These are phyloP conservation scores for Fragaria vesca DNA, from an alignment of 306 rosid species.

Conservation along the genomic window DNA sequence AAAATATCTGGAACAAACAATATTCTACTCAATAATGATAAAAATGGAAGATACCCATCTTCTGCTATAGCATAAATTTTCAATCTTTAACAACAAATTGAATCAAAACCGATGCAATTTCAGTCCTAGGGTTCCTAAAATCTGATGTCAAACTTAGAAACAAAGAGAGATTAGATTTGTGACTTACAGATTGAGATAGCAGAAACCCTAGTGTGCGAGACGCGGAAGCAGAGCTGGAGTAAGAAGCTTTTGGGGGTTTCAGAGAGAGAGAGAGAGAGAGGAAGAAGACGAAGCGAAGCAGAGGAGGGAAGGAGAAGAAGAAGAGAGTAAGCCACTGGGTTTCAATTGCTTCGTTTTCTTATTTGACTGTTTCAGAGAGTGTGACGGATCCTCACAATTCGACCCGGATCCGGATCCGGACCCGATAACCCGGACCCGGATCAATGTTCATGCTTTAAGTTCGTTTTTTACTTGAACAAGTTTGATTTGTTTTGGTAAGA, in stretches of 20 bases:
- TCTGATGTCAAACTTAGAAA: neutral
- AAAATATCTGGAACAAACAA: neutral
- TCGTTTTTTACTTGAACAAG: neutral
- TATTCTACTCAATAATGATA: neutral
- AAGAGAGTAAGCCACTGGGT: constrained; percentile 22
- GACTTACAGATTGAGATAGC: constrained; percentile 27
- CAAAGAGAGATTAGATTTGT: constrained; percentile 15
- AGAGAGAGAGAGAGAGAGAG: neutral
- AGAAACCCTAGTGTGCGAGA: neutral
- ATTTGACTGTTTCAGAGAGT: constrained; percentile 18
- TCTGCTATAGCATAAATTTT: neutral
- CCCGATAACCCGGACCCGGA: neutral
- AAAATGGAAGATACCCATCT: constrained; percentile 6
- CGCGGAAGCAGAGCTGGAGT: neutral
- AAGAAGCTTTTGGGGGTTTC: constrained; percentile 1
- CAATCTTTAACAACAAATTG: neutral
- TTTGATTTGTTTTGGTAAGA: neutral
- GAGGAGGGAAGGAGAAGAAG: neutral
- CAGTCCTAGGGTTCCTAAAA: constrained; percentile 29
- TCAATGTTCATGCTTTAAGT: neutral
- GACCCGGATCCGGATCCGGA: constrained; percentile 3
- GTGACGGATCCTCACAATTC: neutral
- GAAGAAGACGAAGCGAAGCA: neutral
- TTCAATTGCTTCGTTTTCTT: constrained; percentile 17
- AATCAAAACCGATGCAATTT: neutral